These are phyloP conservation scores for Saccharomyces hybrid DNA, from an alignment of 1,139 yeast genomes.

Conservation along the genomic window DNA sequence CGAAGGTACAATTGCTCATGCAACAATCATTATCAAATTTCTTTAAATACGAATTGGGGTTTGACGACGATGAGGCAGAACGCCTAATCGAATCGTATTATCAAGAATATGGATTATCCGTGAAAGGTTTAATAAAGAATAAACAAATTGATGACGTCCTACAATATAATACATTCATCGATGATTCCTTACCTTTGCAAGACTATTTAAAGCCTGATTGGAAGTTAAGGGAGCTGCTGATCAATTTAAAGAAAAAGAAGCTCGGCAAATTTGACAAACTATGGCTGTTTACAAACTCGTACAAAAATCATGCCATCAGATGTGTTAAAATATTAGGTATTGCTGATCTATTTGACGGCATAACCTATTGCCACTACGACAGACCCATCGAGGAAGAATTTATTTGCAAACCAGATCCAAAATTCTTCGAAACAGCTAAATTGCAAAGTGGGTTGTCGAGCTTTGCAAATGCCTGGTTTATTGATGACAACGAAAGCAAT, in stretches of 20 bases:
- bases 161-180: conserved; percentile 83
- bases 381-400: conserved; percentile 41
- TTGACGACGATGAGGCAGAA: conserved; percentile 65
- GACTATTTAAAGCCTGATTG: conserved; percentile 56
- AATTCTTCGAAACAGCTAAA: conserved; percentile 50
- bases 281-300: conserved; percentile 94
- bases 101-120: conserved; percentile 80
- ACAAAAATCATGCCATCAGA: conserved; percentile 75
- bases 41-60: conserved; percentile 54
- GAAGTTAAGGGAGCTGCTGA: conserved; percentile 44
- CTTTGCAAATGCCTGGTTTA: conserved; percentile 49
- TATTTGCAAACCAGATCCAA: conserved; percentile 78
- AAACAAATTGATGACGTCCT: conserved; percentile 78
- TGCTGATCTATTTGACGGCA: conserved; percentile 87
- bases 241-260: conserved; percentile 35
- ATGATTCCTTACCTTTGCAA: conserved; percentile 84
- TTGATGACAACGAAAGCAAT: conserved; percentile 79
- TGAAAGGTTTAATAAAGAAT: conserved; percentile 74
- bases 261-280: conserved; percentile 44
- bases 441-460: conserved; percentile 50
- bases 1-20: conserved; percentile 78
- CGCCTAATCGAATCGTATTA: conserved; percentile 66
- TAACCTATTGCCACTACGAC: conserved; percentile 82
- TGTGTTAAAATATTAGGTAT: conserved; percentile 73
- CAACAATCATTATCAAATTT: conserved; percentile 74